These are phyloP conservation scores for Candida arabinofermentans DNA, from an alignment of 805 yeast species.

Conservation along the genomic window DNA sequence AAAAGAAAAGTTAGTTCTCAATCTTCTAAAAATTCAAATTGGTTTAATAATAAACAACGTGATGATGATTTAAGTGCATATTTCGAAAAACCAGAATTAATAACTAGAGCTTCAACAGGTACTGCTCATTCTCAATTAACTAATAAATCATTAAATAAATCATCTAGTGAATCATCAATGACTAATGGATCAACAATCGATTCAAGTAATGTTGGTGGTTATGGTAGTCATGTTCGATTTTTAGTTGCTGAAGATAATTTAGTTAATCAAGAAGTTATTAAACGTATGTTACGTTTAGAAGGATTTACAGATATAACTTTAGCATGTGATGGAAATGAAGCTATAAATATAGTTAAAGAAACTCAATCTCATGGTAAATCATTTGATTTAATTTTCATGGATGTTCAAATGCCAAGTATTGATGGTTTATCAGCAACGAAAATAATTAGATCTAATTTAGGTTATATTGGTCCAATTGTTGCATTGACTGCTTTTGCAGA, in stretches of 20 bases:
- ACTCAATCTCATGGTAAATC: constrained; percentile 36
- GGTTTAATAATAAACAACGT: too few species aligned
- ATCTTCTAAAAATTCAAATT: too few species aligned
- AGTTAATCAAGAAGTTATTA: constrained; percentile 92
- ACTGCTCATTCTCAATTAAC: constrained; percentile 39
- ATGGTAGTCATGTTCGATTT: constrained; percentile 33
- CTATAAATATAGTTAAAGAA: constrained; percentile 60
- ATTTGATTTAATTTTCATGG: constrained; percentile 87
- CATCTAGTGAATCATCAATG: constrained; percentile 19
- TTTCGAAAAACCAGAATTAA: constrained; percentile 41
- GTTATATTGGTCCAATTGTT: constrained; percentile 71
- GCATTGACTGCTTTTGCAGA: constrained; percentile 97
- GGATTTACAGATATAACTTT: constrained; percentile 67
- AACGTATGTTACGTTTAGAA: constrained; percentile 81
- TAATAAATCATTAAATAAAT: constrained; percentile 12
- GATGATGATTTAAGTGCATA: constrained; percentile 17
- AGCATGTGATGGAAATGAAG: constrained; percentile 91
- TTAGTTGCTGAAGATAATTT: constrained; percentile 91
- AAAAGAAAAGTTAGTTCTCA: not conserved
- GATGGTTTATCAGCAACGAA: constrained; percentile 87
- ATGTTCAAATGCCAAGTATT: constrained; percentile 93
- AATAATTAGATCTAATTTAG: constrained; percentile 59
- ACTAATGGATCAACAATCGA: not conserved
- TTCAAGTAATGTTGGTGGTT: too few species aligned
- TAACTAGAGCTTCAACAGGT: constrained; percentile 47